Conservation (phyloP, 495 filamentous ascomycete species). For the Stereocaulon alpinum region DNA sequence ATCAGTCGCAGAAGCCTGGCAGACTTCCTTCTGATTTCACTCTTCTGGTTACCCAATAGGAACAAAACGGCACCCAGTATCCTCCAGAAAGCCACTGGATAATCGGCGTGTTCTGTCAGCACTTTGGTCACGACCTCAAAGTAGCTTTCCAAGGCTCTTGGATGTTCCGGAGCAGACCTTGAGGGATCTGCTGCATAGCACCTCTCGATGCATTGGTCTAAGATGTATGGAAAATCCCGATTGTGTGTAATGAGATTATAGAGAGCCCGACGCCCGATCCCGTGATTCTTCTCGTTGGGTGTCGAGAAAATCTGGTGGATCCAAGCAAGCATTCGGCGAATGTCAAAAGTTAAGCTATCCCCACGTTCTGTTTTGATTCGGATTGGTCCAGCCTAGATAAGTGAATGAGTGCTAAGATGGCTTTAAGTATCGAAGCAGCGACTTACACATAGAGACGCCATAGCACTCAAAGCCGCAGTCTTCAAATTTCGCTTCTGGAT, state of each 20-base stretch:
- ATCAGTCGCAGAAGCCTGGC: conserved; percentile 72
- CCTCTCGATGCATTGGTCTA: conserved; percentile 77
- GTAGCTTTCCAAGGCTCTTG: conserved; percentile 87
- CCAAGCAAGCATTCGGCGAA: conserved; percentile 86
- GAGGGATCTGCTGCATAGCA: conserved; percentile 65
- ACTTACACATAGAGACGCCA: conserved; percentile 83
- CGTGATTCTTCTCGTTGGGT: conserved; percentile 76
- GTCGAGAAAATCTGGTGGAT: conserved; percentile 88
- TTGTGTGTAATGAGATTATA: conserved; percentile 90
- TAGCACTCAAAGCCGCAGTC: conserved; percentile 83
- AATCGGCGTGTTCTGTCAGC: conserved; percentile 66
- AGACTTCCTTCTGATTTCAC: conserved; percentile 77
- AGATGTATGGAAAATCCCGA: conserved; percentile 65
- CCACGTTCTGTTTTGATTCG: conserved; percentile 78
- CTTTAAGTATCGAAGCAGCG: neutral
- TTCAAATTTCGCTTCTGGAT: conserved; percentile 90
- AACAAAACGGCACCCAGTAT: conserved; percentile 79
- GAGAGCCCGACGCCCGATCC: conserved; percentile 81
- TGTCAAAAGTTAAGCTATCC: conserved; percentile 76
- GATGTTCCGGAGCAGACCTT: conserved; percentile 13
- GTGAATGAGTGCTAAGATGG: conserved; percentile 3
- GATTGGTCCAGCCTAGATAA: conserved; percentile 62
- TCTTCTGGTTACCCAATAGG: conserved; percentile 81
- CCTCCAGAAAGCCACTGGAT: conserved; percentile 80
- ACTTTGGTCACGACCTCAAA: conserved; percentile 87